Evolutionary conservation across 192 early-diverging fungal species (phyloP).

Genomic region (Coemansia sp.): DNA sequence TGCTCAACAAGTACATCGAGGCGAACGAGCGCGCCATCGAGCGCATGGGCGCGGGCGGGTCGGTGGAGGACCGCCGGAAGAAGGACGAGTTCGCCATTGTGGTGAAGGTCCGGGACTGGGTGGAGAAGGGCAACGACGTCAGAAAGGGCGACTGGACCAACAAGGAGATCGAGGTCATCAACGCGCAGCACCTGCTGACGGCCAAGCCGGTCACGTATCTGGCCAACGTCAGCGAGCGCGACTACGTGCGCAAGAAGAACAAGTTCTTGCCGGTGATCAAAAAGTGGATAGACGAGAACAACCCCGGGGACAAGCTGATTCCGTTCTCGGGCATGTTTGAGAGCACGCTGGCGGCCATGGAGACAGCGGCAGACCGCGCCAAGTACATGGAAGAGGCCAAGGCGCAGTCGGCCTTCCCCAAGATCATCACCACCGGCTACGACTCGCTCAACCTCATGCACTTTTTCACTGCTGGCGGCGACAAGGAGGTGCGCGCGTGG

Average conservation of each 20-base stretch:
- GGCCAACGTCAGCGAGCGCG: conserved; percentile 84
- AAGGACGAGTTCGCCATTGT: conserved; percentile 80
- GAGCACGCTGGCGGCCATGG: conserved; percentile 56
- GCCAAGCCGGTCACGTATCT: conserved; percentile 97
- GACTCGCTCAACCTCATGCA: conserved; percentile 81
- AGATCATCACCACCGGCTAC: conserved; percentile 93
- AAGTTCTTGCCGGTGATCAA: conserved; percentile 88
- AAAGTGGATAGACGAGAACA: conserved; percentile 87
- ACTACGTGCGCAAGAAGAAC: conserved; percentile 94
- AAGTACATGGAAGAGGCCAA: conserved; percentile 64
- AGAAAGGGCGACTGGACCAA: conserved; percentile 87
- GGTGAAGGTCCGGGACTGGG: conserved; percentile 73
- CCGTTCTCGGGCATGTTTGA: conserved; percentile 89
- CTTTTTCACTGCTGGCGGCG: conserved; percentile 87
- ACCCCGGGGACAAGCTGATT: conserved; percentile 85
- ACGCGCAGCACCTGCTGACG: conserved; percentile 79
- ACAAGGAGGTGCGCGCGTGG: conserved; percentile 90
- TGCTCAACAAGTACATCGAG: conserved; percentile 72
- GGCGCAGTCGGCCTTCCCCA: conserved; percentile 74
- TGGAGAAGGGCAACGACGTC: conserved; percentile 80
- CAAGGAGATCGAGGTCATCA: conserved; percentile 91
- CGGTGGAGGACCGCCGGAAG: conserved; percentile 81
- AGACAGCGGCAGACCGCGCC: conserved; percentile 57
- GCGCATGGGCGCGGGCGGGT: conserved; percentile 74
- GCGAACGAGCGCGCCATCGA: conserved; percentile 64